Base-by-base conservation (phyloP, 257 asterid species). In the Solanum boliviense region DNA sequence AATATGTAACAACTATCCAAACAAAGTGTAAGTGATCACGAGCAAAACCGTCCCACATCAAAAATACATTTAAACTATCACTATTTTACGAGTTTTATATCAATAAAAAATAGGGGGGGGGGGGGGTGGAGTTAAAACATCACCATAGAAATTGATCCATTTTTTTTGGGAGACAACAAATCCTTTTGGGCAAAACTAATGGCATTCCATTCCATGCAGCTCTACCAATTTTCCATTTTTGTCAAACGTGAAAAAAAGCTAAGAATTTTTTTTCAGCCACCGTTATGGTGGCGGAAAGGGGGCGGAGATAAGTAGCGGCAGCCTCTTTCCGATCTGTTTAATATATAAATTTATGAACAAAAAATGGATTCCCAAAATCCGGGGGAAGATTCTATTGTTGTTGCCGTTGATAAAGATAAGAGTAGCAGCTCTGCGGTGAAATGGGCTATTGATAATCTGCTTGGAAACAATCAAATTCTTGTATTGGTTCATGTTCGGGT, bases 371-470 rank as follows among this genome's bases (percentile, higher is more conserved):
- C 71, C 34, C n/a, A 65, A 34, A 31, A 44, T 41, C 83, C 29
- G 13, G 39, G 35, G 38, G 88, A 87, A 25, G 81, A 72, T 38
- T 87, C 89, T 84, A 90, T 92, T 13, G 94, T 88, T 7, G 98
- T 94, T 72, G 98, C 96, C 21, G 74, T 95, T 62, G 95, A 89
- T 86, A 93, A 87, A 89, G 95, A 93, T 90, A 95, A 92, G 87
- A 86, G 89, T 67, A 93, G 97, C 91, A 48, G 90, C 5, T 62
- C 88, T 6, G 95, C 94, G 21, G 94, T 94, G 62, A 88, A 85
- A 92, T 95, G 98, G 98, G 93, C 98, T 9, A 84, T 96, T 21
- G 96, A 95, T 4, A 84, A 94, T 88, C 91, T 96, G 78, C 87
- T 91, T 27, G n/a, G 76, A 3, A 62, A 87, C 27, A 83, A 87